A percentile compares a stretch with the other conserved stretches of the same genome.
Evolutionary conservation across 1,139 yeast genomes (phyloP).

Genomic region (Yamadazyma taylorii): DNA sequence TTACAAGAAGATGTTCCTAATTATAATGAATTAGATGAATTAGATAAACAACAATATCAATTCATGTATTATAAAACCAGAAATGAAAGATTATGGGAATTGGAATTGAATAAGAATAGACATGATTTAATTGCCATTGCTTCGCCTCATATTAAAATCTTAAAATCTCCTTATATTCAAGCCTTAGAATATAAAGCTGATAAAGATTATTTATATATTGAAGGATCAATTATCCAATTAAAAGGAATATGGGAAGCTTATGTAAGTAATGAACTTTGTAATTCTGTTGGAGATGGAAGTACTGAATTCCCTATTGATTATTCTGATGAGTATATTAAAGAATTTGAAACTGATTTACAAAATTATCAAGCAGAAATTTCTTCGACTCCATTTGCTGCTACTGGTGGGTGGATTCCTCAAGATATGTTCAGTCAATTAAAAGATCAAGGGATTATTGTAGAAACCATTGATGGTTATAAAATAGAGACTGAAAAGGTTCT

Average conservation of each 20-base stretch:
- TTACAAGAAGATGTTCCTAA: conserved; percentile 73
- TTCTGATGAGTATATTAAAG: conserved; percentile 53
- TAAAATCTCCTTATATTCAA: conserved; percentile 66
- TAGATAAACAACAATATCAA: conserved; percentile 76
- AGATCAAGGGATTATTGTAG: conserved; percentile 62
- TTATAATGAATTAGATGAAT: conserved; percentile 62
- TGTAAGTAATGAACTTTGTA: conserved; percentile 59
- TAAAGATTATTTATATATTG: conserved; percentile 64
- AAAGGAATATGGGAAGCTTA: conserved; percentile 75
- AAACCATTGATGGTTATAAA: conserved; percentile 35
- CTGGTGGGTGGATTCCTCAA: conserved; percentile 95
- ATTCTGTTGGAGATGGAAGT: conserved; percentile 26
- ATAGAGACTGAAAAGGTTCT: conserved; percentile 43
- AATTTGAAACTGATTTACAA: conserved; percentile 58
- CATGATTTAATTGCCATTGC: conserved; percentile 75
- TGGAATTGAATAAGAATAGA: conserved; percentile 61
- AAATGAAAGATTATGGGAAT: conserved; percentile 88
- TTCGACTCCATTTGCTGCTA: conserved; percentile 80
- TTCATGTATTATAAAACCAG: conserved; percentile 88
- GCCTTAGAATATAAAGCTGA: conserved; percentile 63
- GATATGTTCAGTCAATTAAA: conserved; percentile 77
- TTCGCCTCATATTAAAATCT: conserved; percentile 69
- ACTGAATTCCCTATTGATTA: conserved; percentile 58
- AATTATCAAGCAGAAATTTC: conserved; percentile 68
- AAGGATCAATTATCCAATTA: conserved; percentile 69